These are phyloP conservation scores for Rhododendron williamsianum DNA, from an alignment of 148 eudicot genomes.

Conservation along the genomic window DNA sequence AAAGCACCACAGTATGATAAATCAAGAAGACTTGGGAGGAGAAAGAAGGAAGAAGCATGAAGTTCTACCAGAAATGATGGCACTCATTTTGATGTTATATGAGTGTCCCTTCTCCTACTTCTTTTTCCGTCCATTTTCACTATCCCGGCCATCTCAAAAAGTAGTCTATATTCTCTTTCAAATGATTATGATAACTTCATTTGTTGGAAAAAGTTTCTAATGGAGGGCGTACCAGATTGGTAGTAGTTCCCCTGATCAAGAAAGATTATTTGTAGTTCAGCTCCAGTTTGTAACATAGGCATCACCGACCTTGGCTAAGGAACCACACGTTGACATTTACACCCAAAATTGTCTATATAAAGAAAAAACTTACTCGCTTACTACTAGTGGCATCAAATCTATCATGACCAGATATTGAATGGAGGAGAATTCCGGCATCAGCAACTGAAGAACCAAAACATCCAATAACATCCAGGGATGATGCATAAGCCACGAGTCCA, in stretches of 20 bases:
- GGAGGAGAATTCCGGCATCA: slow-evolving; percentile 86
- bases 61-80: background rate
- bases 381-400: slow-evolving; percentile 89
- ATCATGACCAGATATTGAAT: slow-evolving; percentile 84
- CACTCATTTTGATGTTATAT: background rate
- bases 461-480: slow-evolving; percentile 93
- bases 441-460: slow-evolving; percentile 97
- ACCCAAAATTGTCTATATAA: background rate
- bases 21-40: background rate
- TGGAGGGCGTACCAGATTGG: background rate
- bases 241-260: background rate
- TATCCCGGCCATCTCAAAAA: background rate
- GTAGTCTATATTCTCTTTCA: background rate
- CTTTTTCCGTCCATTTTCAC: background rate
- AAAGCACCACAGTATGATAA: background rate
- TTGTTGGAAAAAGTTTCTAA: background rate
- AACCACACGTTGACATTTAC: background rate
- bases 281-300: background rate
- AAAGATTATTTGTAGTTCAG: background rate
- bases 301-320: background rate
- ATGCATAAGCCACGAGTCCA: slow-evolving; percentile 98
- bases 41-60: background rate
- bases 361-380: slow-evolving; percentile 42
- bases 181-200: background rate
- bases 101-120: background rate